Evolutionary conservation across 306 rosid species (phyloP).

Genomic region (Ormosia semicastrata): DNA sequence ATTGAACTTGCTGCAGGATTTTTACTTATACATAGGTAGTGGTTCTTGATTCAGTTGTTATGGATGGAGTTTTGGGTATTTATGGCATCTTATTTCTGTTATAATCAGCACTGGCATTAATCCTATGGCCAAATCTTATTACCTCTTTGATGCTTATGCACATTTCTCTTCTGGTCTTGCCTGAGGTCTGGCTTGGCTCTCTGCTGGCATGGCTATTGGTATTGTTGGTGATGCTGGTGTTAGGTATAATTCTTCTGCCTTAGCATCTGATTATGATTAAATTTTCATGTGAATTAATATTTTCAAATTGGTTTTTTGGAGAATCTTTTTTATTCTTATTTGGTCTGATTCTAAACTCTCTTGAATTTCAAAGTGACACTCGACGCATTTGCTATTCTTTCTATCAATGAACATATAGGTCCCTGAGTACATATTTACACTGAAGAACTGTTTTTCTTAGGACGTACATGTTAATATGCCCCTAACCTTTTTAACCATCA

Average conservation of each 20-base stretch:
- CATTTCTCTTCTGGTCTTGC: no score
- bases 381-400: neutral
- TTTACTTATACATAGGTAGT: neutral
- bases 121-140: no score
- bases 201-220: no score
- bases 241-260: no score
- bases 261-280: neutral
- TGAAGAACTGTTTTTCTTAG: neutral
- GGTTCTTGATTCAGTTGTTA: conserved; percentile 48
- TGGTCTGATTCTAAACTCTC: neutral
- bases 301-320: neutral
- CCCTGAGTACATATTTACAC: neutral
- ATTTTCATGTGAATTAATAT: neutral
- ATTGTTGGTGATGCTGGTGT: no score
- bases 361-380: neutral
- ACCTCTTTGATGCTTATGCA: no score
- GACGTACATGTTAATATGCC: neutral
- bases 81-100: no score
- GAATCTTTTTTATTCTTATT: neutral
- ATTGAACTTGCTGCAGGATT: neutral
- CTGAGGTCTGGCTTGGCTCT: no score
- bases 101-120: no score
- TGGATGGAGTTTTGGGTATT: conserved; percentile 94
- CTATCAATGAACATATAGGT: neutral
- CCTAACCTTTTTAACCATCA: neutral